phyloP scores from a whole-genome alignment of 2,329 filamentous ascomycete species.

The Kalmusia sp. region DNA sequence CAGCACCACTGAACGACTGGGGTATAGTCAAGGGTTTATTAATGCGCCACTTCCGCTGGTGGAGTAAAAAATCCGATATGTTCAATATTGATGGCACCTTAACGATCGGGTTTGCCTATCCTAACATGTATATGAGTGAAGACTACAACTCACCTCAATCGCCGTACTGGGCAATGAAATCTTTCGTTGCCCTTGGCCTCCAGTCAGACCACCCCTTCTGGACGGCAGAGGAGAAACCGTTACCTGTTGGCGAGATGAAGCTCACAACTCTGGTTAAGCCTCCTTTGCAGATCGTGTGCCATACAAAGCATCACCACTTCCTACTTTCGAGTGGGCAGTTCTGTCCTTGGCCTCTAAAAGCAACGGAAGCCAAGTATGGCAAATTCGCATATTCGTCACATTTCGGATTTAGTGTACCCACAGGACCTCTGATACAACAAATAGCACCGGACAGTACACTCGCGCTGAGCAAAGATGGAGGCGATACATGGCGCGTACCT shows the following conservation, averaged over 20 bases:
- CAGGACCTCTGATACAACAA: constrained; percentile 47
- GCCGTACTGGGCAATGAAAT: constrained; percentile 62
- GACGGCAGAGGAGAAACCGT: constrained; percentile 51
- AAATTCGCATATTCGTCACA: constrained; percentile 46
- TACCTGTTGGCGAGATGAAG: constrained; percentile 14
- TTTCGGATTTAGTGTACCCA: constrained; percentile 49
- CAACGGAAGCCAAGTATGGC: constrained; percentile 44
- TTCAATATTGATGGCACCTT: constrained; percentile 59
- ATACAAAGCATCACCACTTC: constrained; percentile 41
- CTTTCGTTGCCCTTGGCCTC: constrained; percentile 53
- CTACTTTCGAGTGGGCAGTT: constrained; percentile 42
- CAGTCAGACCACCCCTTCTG: constrained; percentile 54
- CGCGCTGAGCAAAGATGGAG: constrained; percentile 46
- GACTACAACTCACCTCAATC: constrained; percentile 66
- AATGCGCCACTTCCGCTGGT: constrained; percentile 60
- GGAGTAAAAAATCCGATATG: constrained; percentile 51
- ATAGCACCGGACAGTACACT: constrained; percentile 51
- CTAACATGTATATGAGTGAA: constrained; percentile 63
- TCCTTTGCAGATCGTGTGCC: constrained; percentile 57
- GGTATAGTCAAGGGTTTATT: constrained; percentile 58
- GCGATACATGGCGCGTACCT: constrained; percentile 49
- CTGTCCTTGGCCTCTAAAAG: constrained; percentile 46
- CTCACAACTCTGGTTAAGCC: constrained; percentile 21
- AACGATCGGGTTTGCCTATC: constrained; percentile 56
- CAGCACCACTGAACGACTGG: constrained; percentile 45